These are phyloP conservation scores for Rhododendron kiyosumense DNA, from an alignment of 148 eudicot species.

Conservation along the genomic window DNA sequence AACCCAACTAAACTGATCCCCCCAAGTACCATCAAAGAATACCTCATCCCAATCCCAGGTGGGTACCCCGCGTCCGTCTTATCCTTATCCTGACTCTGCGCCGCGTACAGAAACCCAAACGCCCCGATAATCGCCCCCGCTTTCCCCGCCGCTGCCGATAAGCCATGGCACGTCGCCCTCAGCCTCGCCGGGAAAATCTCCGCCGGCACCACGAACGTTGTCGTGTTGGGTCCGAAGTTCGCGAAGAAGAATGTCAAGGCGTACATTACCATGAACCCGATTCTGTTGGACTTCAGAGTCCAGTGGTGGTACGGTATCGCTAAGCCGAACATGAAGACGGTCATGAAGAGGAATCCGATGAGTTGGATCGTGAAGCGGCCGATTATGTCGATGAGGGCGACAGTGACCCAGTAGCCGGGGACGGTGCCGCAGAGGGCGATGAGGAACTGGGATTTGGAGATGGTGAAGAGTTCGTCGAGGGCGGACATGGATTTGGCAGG, in stretches of 20 bases:
- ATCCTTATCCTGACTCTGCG: not conserved
- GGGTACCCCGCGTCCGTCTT: conserved; percentile 15
- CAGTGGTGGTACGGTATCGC: conserved; percentile 8
- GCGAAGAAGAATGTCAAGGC: conserved; percentile 5
- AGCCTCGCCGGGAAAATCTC: conserved; percentile 2
- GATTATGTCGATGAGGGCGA: not conserved
- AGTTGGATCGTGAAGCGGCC: conserved; percentile 1
- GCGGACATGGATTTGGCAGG: not conserved
- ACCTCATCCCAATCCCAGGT: conserved; percentile 7
- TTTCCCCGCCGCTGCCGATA: not conserved
- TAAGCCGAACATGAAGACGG: not conserved
- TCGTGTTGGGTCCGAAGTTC: conserved; percentile 7
- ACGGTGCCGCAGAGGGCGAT: conserved; percentile 1
- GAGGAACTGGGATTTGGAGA: not conserved
- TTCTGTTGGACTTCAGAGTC: not conserved
- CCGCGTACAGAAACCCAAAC: conserved; percentile 7
- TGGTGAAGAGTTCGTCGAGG: conserved; percentile 2
- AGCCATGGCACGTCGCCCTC: conserved; percentile 5
- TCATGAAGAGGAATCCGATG: conserved; percentile 3
- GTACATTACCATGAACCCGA: conserved; percentile 4
- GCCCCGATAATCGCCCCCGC: conserved; percentile 10
- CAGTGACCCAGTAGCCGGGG: conserved; percentile 8
- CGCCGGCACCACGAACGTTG: conserved; percentile 5
- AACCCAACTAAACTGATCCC: conserved; percentile 3
- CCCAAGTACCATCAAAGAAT: not conserved